Evolutionary conservation across 345 rosid genomes (phyloP).

Genomic region (Sisymbrium irio): DNA sequence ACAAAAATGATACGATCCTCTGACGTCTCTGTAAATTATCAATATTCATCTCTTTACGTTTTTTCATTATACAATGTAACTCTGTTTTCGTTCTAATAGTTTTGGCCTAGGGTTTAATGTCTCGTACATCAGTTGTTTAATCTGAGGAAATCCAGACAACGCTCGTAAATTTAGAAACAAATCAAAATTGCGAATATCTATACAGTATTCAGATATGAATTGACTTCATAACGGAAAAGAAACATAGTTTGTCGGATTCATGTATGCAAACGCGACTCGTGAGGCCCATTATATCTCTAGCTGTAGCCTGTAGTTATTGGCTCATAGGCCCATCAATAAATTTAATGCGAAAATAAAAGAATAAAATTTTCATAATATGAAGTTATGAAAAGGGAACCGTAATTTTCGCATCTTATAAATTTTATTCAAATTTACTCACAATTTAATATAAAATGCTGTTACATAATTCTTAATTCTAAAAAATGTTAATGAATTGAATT

Average conservation of each 20-base stretch:
- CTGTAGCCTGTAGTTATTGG: background rate
- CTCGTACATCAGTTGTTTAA: background rate
- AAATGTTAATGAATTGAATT: no score
- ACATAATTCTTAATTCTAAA: no score
- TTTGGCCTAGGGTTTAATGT: background rate
- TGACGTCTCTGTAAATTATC: slow-evolving; percentile 34
- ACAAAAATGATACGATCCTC: slow-evolving; percentile 34
- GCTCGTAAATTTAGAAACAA: no score
- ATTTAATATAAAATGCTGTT: no score
- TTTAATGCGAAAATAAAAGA: background rate
- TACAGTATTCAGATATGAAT: no score
- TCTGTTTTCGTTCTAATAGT: slow-evolving; percentile 19
- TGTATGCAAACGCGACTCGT: background rate
- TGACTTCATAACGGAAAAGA: no score
- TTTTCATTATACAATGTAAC: slow-evolving; percentile 19
- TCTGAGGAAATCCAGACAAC: no score
- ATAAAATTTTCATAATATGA: background rate
- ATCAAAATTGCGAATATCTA: no score
- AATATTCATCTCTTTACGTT: slow-evolving; percentile 24
- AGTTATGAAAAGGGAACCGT: background rate
- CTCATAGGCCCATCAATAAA: slow-evolving; percentile 11
- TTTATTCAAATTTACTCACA: no score
- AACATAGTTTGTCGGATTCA: background rate
- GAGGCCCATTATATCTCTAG: slow-evolving; percentile 4
- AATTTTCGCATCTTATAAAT: no score